Evolutionary conservation across 371 early-diverging fungal genomes (phyloP), one percentile per base, ranked within the genome.

Genomic region (Syncephalastrum racemosum): DNA sequence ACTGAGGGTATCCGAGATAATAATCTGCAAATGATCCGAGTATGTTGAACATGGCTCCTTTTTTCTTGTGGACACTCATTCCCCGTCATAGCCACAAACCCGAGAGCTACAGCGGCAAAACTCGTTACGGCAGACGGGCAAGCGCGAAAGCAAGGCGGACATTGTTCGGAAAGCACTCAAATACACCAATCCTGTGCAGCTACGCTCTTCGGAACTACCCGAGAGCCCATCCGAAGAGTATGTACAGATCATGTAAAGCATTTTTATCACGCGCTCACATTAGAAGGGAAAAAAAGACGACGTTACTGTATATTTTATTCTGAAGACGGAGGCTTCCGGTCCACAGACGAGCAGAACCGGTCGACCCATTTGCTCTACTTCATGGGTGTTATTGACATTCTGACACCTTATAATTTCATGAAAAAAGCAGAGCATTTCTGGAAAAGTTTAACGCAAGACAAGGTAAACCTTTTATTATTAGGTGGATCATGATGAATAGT

Each of bases 361-460:
- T 80, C 86, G 13, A 67, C 81, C 5, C 71, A 84, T 48, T 78
- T 86, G 46, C 79, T 97, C 5, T 97, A 97, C 73, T 97, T 90
- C 61, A 70, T 97, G 55, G 98, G 98, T 20, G 88, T 97, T 61
- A 98, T 98, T 56, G 99, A 98, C 67, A 97, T 97, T 45, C 80
- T 98, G 49, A 98, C 99, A n/a, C 90, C 93, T 2, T 98, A 97
- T 77, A 89, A 92, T 66, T 66, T 83, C 45, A 77, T 80, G 59
- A 98, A 98, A 79, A 88, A 90, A 66, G 60, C 90, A 22, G 99
- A 98, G 66, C 91, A 92, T 58, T 75, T 88, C 19, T 93, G 86
- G 81, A 98, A 97, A 77, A 79, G 88, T 10, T 50, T 97, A 44
- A 83, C 83, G 7, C 81, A 89, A 63, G 92, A 94, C 61, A 83